phyloP scores from a whole-genome alignment of 306 rosid species.

The Fagus crenata region DNA sequence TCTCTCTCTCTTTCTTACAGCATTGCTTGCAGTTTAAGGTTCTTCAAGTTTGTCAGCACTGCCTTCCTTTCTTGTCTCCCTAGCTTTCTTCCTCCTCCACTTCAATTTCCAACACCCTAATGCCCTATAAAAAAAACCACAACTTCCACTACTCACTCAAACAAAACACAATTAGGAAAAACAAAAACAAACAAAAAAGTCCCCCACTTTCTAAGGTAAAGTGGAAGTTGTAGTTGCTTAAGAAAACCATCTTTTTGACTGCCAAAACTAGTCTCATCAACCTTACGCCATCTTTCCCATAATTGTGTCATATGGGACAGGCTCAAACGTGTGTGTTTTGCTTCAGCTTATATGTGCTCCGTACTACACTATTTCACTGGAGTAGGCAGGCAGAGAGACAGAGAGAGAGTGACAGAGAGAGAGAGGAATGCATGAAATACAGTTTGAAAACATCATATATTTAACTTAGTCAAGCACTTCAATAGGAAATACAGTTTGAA shows the following conservation, averaged over 20 bases:
- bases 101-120: conserved; percentile 62
- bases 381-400: not conserved
- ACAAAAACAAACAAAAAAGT: conserved; percentile 16
- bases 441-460: too few relatives aligned
- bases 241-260: conserved; percentile 16
- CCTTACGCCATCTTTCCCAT: conserved; percentile 44
- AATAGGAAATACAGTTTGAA: too few relatives aligned
- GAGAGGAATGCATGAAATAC: too few relatives aligned
- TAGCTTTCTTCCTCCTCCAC: conserved; percentile 24
- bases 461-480: too few relatives aligned
- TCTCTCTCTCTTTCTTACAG: conserved; percentile 18
- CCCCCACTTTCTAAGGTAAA: conserved; percentile 60
- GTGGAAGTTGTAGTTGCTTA: conserved; percentile 14
- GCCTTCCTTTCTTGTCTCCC: conserved; percentile 18
- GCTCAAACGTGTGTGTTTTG: conserved; percentile 12
- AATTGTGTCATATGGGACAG: conserved; percentile 11
- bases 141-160: not conserved
- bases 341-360: conserved; percentile 9
- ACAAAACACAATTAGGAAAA: conserved; percentile 21
- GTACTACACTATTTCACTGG: conserved; percentile 19
- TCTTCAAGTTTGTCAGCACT: conserved; percentile 31
- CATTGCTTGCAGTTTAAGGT: conserved; percentile 58
- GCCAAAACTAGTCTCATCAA: conserved; percentile 21
- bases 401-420: not conserved
- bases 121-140: conserved; percentile 6